phyloP scores from a whole-genome alignment of 2,329 filamentous ascomycete species.

The Sporothrix brasiliensis region DNA sequence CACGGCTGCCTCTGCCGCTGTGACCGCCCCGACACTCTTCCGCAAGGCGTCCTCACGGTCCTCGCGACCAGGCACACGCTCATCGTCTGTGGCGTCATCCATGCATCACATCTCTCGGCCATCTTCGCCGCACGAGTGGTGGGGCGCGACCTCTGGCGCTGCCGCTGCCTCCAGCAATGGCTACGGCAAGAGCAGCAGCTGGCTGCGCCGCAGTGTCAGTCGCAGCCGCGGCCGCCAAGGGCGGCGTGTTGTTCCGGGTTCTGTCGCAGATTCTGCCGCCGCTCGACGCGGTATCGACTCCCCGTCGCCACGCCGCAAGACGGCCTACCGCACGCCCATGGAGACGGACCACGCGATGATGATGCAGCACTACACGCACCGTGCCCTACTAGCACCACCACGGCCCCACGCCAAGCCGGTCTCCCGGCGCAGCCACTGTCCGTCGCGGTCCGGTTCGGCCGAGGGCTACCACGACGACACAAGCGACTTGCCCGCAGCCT shows the following conservation, averaged over 20 bases:
- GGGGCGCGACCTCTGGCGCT: not conserved
- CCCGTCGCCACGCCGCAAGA: slow-evolving; percentile 26
- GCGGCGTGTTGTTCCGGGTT: not conserved
- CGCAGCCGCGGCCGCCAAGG: slow-evolving; percentile 11
- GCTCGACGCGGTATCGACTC: slow-evolving; percentile 1
- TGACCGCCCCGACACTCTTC: slow-evolving; percentile 26
- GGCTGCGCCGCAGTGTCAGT: slow-evolving; percentile 8
- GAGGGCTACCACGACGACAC: not conserved
- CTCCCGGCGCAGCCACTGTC: slow-evolving; percentile 14
- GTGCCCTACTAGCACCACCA: not conserved
- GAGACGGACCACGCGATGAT: slow-evolving; percentile 20
- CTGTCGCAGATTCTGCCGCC: not conserved
- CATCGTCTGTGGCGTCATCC: slow-evolving; percentile 17
- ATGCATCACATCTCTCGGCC: slow-evolving; percentile 16
- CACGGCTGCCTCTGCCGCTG: slow-evolving; percentile 34
- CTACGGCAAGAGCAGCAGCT: not conserved
- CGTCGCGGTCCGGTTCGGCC: slow-evolving; percentile 28
- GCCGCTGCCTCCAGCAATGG: not conserved
- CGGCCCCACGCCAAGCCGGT: not conserved
- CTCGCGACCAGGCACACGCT: slow-evolving; percentile 21
- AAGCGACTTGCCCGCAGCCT: not conserved
- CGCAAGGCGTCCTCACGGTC: slow-evolving; percentile 27
- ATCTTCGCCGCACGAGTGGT: slow-evolving; percentile 22
- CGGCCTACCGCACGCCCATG: slow-evolving; percentile 15
- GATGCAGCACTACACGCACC: not conserved